A percentile compares a stretch with the other conserved stretches of the same genome.
phyloP scores from a whole-genome alignment of 2,329 filamentous ascomycete genomes.

The Penicillium sp. region DNA sequence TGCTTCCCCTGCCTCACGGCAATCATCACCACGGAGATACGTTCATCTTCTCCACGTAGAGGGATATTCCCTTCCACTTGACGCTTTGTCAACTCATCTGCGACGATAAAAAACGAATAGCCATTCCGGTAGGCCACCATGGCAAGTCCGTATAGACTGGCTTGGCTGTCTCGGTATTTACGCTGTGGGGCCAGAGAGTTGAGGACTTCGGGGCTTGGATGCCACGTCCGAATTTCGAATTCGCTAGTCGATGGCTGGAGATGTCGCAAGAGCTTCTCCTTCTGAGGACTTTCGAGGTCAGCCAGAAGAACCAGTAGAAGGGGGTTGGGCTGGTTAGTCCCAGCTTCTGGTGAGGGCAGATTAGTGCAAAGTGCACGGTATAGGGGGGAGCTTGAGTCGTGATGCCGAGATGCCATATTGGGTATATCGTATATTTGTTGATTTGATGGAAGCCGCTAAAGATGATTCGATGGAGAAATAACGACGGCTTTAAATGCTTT shows the following conservation, averaged over 20 bases:
- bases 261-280: neutral
- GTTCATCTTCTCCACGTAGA: conserved; percentile 5
- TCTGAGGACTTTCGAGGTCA: neutral
- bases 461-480: too few relatives aligned
- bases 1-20: neutral
- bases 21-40: conserved; percentile 11
- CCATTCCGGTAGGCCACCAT: conserved; percentile 10
- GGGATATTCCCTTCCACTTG: conserved; percentile 5
- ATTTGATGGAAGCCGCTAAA: too few relatives aligned
- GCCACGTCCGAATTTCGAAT: neutral
- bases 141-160: conserved; percentile 12
- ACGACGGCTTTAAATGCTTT: neutral
- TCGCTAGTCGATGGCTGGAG: neutral
- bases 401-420: neutral
- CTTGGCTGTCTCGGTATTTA: conserved; percentile 5
- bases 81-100: conserved; percentile 13
- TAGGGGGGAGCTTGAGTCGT: neutral
- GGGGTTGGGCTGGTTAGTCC: neutral
- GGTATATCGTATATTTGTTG: too few relatives aligned
- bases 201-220: neutral
- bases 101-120: conserved; percentile 6
- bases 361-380: neutral
- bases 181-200: neutral
- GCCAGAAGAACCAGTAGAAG: conserved; percentile 1
- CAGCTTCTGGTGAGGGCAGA: neutral